A percentile compares a stretch with the other conserved stretches of the same genome.
These are phyloP conservation scores for Pyrenopolyporus hunteri DNA, from an alignment of 495 filamentous ascomycete species.

Conservation along the genomic window DNA sequence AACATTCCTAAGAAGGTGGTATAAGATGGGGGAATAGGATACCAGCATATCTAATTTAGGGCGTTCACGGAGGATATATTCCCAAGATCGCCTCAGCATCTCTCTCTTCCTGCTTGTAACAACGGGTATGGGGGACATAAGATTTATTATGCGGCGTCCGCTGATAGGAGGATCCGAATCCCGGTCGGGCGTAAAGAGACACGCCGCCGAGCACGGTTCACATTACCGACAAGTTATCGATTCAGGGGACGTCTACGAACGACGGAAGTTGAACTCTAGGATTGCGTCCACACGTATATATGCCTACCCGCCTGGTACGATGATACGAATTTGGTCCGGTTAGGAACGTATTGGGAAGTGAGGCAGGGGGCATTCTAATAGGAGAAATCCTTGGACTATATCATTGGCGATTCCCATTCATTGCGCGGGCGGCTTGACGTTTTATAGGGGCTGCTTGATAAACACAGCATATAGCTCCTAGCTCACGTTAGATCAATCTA, in stretches of 20 bases:
- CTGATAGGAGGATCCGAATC: neutral
- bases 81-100: slow-evolving; percentile 8
- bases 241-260: neutral
- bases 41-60: slow-evolving; percentile 22
- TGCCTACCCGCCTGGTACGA: neutral
- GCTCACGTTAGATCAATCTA: neutral
- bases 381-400: neutral
- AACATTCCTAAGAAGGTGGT: slow-evolving; percentile 9
- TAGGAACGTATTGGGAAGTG: neutral
- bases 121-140: neutral
- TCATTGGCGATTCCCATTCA: neutral
- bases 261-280: neutral
- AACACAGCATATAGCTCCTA: slow-evolving; percentile 6
- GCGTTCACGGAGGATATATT: slow-evolving; percentile 22
- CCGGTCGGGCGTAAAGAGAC: neutral
- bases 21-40: slow-evolving; percentile 21
- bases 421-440: neutral
- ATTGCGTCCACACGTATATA: slow-evolving; percentile 18
- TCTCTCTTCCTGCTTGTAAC: neutral
- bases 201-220: neutral
- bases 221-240: neutral
- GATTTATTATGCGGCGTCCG: neutral
- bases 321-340: neutral
- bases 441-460: neutral
- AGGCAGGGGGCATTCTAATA: slow-evolving; percentile 1